phyloP scores from a whole-genome alignment of 75 land plant genomes.

The Larix kaempferi region DNA sequence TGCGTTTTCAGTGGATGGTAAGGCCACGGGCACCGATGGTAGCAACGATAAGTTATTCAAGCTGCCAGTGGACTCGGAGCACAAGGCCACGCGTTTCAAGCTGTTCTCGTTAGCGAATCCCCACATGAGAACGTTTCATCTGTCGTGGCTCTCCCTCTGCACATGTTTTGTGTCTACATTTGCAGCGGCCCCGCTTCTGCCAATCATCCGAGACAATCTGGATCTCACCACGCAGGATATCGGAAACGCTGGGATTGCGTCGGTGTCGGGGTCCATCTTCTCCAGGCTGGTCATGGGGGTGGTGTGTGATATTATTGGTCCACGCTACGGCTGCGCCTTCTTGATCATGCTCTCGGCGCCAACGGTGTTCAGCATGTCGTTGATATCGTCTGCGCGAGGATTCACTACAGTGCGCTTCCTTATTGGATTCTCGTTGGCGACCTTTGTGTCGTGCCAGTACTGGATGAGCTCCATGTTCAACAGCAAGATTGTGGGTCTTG shows the following conservation, averaged over 20 bases:
- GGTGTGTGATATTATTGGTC: conserved; percentile 76
- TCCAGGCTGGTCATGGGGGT: conserved; percentile 65
- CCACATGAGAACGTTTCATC: conserved; percentile 88
- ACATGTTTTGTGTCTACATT: conserved; percentile 77
- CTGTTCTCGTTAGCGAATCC: conserved; percentile 49
- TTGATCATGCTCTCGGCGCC: conserved; percentile 64
- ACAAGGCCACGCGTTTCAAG: conserved; percentile 67
- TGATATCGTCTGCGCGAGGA: conserved; percentile 32
- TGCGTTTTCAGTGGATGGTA: conserved; percentile 29
- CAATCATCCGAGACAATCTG: conserved; percentile 75
- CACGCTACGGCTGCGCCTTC: conserved; percentile 66
- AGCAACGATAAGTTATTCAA: conserved; percentile 18
- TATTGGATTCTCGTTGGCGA: conserved; percentile 76
- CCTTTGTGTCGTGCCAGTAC: conserved; percentile 78
- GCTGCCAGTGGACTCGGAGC: conserved; percentile 82
- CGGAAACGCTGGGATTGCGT: conserved; percentile 79
- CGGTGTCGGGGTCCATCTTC: conserved; percentile 71
- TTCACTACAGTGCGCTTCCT: conserved; percentile 66
- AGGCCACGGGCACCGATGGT: background rate
- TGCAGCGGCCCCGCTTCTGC: conserved; percentile 70
- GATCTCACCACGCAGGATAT: conserved; percentile 57
- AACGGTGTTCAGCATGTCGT: conserved; percentile 46
- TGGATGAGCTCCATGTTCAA: conserved; percentile 93
- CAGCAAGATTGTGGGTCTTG: conserved; percentile 48
- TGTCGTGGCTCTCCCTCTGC: conserved; percentile 84